Evolutionary conservation across 2,329 filamentous ascomycete species (phyloP).

Genomic region (Aspergillus sp.): DNA sequence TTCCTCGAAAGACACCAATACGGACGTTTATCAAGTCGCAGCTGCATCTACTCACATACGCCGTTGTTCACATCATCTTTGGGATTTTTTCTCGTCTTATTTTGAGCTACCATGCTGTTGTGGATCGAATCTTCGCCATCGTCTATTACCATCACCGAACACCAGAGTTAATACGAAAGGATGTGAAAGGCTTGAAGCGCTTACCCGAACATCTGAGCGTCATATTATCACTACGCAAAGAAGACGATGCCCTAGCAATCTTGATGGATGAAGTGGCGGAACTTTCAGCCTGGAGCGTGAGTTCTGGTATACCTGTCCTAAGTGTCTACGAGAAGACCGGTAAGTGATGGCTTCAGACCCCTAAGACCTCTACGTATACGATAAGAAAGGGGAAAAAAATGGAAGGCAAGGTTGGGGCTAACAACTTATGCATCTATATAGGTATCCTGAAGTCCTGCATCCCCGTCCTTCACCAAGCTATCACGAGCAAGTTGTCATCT

Average conservation of each 20-base stretch:
- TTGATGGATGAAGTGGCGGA: conserved; percentile 90
- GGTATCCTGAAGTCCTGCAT: conserved; percentile 88
- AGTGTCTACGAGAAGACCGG: conserved; percentile 92
- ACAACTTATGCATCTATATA: conserved; percentile 37
- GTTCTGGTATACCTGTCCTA: conserved; percentile 81
- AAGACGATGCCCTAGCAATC: conserved; percentile 74
- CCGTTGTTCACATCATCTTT: conserved; percentile 70
- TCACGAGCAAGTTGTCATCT: conserved; percentile 75
- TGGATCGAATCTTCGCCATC: conserved; percentile 76
- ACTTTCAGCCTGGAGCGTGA: conserved; percentile 88
- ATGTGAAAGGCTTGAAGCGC: conserved; percentile 72
- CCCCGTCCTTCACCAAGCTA: conserved; percentile 76
- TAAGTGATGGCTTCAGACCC: conserved; percentile 45
- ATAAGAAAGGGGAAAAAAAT: not conserved
- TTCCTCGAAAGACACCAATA: conserved; percentile 41
- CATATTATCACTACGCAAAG: conserved; percentile 71
- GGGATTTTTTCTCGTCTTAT: conserved; percentile 83
- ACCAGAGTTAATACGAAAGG: conserved; percentile 85
- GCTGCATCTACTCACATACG: conserved; percentile 47
- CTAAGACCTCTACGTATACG: no score
- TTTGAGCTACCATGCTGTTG: conserved; percentile 74
- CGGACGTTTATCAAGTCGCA: conserved; percentile 48
- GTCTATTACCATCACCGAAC: conserved; percentile 95
- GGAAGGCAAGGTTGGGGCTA: not conserved
- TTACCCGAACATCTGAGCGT: conserved; percentile 86